phyloP scores from a whole-genome alignment of 2,329 filamentous ascomycete species.

The Teratosphaeria viscida region DNA sequence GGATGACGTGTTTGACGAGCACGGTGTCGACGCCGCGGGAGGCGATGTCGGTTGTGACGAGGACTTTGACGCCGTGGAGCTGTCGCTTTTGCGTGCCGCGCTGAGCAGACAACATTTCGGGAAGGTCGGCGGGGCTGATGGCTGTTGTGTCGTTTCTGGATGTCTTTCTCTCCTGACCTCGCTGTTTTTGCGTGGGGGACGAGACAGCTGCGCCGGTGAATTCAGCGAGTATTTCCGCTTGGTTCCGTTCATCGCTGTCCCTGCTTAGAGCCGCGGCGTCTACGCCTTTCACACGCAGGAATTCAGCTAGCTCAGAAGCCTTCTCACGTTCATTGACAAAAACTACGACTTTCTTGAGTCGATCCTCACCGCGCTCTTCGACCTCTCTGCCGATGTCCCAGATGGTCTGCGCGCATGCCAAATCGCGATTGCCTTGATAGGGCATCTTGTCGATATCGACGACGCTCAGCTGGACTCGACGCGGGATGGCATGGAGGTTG shows the following conservation, averaged over 20 bases:
- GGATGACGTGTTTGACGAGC: conserved; percentile 77
- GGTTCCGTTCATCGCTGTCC: conserved; percentile 68
- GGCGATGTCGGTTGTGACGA: conserved; percentile 88
- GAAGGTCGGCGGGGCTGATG: conserved; percentile 4
- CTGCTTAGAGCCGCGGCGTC: conserved; percentile 76
- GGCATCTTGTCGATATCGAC: conserved; percentile 87
- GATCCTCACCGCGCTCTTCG: conserved; percentile 41
- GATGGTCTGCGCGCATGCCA: conserved; percentile 90
- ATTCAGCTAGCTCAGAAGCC: conserved; percentile 68
- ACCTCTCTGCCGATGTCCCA: conserved; percentile 82
- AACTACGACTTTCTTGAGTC: conserved; percentile 74
- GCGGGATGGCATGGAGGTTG: conserved; percentile 89
- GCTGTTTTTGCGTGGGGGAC: neutral
- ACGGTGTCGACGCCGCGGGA: conserved; percentile 91
- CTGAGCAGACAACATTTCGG: neutral
- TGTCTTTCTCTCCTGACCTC: neutral
- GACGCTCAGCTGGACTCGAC: conserved; percentile 85
- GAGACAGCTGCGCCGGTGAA: conserved; percentile 49
- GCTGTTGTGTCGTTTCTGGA: neutral
- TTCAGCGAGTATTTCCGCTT: conserved; percentile 62
- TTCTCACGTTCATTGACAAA: conserved; percentile 96
- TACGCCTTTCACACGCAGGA: conserved; percentile 73
- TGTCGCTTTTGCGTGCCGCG: conserved; percentile 15
- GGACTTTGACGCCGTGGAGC: conserved; percentile 71
- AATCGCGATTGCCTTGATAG: conserved; percentile 81